Conservation (phyloP, 1,284 basidiomycete genomes). For the Puccinia horiana region DNA sequence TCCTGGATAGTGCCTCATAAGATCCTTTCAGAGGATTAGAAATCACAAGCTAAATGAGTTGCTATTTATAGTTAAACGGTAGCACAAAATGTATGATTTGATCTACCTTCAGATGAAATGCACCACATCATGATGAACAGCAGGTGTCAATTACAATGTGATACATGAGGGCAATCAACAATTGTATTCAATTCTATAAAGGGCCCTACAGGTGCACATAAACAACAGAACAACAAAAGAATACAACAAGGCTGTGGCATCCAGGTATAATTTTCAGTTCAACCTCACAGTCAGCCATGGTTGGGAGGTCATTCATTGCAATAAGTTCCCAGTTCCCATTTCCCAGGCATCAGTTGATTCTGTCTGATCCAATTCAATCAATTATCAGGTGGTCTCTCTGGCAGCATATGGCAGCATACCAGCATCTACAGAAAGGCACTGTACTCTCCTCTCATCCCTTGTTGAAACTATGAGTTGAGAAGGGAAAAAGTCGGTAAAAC, state of each 20-base stretch:
- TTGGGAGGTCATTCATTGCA: neutral
- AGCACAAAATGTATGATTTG: constrained; percentile 19
- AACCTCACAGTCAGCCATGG: neutral
- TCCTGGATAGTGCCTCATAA: constrained; percentile 21
- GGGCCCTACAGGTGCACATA: neutral
- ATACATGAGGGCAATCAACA: neutral
- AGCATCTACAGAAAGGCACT: neutral
- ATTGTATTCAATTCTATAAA: neutral
- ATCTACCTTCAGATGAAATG: constrained; percentile 1
- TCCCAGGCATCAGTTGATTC: neutral
- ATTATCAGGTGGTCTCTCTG: neutral
- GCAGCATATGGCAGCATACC: constrained; percentile 35
- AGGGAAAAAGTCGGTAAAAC: no score
- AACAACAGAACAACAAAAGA: neutral
- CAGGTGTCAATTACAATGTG: constrained; percentile 18
- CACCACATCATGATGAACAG: neutral
- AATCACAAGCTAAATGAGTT: constrained; percentile 34
- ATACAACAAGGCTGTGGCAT: neutral
- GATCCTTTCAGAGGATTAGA: constrained; percentile 38
- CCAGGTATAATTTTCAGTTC: neutral
- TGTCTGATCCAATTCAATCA: neutral
- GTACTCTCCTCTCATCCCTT: no score
- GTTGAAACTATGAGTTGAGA: no score
- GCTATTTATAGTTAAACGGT: no score
- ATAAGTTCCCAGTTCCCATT: no score